Evolutionary conservation across 2,329 filamentous ascomycete species (phyloP).

Genomic region (Alternaria postmessia): DNA sequence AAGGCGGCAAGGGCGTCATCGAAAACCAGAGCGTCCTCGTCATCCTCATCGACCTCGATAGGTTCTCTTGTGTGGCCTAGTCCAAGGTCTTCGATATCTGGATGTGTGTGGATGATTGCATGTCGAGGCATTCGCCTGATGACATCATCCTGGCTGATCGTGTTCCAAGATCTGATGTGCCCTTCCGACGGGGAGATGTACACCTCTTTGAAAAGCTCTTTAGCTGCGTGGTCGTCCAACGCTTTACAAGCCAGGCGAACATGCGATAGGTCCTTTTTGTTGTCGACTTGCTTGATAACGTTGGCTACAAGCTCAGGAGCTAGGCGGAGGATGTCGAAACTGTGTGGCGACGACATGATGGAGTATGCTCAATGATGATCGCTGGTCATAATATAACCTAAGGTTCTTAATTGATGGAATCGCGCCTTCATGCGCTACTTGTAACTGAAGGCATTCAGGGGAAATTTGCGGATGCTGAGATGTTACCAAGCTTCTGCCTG

Average conservation of each 20-base stretch:
- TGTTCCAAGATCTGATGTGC: neutral
- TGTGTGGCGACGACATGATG: neutral
- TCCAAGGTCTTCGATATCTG: neutral
- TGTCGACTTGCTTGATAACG: neutral
- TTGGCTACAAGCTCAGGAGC: neutral
- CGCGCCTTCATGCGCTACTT: neutral
- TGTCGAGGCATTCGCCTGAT: neutral
- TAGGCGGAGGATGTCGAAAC: neutral
- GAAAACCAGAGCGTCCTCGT: neutral
- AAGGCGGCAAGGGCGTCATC: neutral
- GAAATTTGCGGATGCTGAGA: neutral
- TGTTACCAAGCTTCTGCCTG: neutral
- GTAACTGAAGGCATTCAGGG: neutral
- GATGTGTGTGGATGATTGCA: neutral
- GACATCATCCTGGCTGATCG: neutral
- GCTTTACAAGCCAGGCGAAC: neutral
- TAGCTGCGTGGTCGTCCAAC: neutral
- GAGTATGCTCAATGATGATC: neutral
- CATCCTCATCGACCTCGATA: neutral
- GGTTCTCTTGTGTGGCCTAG: neutral
- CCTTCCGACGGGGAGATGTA: neutral
- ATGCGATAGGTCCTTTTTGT: neutral
- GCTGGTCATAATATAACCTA: neutral
- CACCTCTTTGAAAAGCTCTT: neutral
- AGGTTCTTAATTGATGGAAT: neutral